Percentiles rank a stretch among this genome's conserved stretches.
Evolutionary conservation across 495 filamentous ascomycete genomes (phyloP).

Genomic region (Podospora comata): DNA sequence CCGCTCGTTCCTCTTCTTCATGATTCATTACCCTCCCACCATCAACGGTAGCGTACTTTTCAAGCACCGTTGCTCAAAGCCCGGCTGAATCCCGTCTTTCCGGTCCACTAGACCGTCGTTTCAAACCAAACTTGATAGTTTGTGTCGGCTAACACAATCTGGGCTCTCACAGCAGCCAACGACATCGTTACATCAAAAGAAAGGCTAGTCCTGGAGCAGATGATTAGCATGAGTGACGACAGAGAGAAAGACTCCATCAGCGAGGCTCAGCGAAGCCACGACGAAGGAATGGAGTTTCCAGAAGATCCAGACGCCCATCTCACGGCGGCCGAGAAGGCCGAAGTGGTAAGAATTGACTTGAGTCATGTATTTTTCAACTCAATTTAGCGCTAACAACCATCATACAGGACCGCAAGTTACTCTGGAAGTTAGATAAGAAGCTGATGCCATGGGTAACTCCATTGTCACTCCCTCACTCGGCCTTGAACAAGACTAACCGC

Average conservation of each 20-base stretch:
- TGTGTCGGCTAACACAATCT: conserved; percentile 9
- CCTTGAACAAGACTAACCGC: neutral
- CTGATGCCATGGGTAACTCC: conserved; percentile 69
- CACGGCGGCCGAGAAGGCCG: conserved; percentile 62
- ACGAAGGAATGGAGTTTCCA: conserved; percentile 27
- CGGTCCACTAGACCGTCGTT: neutral
- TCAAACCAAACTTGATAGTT: neutral
- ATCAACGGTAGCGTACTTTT: neutral
- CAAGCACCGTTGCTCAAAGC: neutral
- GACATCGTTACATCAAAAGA: conserved; percentile 11
- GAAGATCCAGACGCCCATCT: conserved; percentile 66
- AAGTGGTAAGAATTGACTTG: conserved; percentile 52
- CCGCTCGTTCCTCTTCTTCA: neutral
- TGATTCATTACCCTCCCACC: neutral
- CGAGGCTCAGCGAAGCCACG: conserved; percentile 32
- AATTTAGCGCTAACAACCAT: neutral
- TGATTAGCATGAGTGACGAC: conserved; percentile 26
- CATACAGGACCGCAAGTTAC: conserved; percentile 59
- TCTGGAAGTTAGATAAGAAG: conserved; percentile 66
- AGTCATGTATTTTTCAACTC: neutral
- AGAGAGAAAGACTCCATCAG: conserved; percentile 29
- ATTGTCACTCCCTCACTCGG: too few relatives aligned
- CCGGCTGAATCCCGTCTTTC: neutral
- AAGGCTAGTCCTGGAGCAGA: conserved; percentile 21
- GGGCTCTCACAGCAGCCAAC: conserved; percentile 9